Evolutionary conservation across 768 basidiomycete species (phyloP), one percentile per base, ranked within the genome.

Genomic region (Fibroporia radiculosa): DNA sequence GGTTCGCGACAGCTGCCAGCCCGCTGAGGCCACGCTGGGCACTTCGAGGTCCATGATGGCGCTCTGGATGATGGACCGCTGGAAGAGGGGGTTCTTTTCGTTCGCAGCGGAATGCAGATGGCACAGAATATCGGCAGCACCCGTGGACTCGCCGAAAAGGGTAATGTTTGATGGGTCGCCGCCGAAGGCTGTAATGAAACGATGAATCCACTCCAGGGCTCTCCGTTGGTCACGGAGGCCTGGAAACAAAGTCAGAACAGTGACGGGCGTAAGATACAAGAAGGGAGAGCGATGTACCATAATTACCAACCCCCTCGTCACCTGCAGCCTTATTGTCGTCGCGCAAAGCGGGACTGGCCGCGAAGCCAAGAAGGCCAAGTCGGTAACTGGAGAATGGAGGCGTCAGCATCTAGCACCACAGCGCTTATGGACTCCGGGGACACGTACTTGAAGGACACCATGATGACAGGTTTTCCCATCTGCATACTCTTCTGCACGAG

Each of bases 31-130:
- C 18, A 82, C 67, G 52, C 77, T 74, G 0, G 83, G 82, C 5
- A 84, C 61, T 48, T 70, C 77, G 44, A 73, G 68, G 19, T 87
- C 81, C 45, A 84, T 61, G 26, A 82, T 66, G 4, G 80, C 73
- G 42, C 80, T 84, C 58, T 89, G 86, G n/a, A 84, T 63, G 53
- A 89, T 82, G 8, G 82, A 80, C 11, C 84, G 84, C 46, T 77
- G 68, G 63, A 88, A 87, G 23, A 86, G 59, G 14, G 82, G 84
- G 2, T 62, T 58, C 2, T 62, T 60, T 28, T 79, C 71, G 62
- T 88, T 88, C 18, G 67, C 66, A 20, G 65, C 66, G 11, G 86
- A 89, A 48, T 83, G 71, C 10, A 89, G 48, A 38, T 65, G 64
- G 40, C 54, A 62, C 12, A 66, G 57, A 10, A 66, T 59, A 44